Evolutionary conservation across 768 basidiomycete species (phyloP), one percentile per base, ranked within the genome.

Genomic region (Mycena maculata): DNA sequence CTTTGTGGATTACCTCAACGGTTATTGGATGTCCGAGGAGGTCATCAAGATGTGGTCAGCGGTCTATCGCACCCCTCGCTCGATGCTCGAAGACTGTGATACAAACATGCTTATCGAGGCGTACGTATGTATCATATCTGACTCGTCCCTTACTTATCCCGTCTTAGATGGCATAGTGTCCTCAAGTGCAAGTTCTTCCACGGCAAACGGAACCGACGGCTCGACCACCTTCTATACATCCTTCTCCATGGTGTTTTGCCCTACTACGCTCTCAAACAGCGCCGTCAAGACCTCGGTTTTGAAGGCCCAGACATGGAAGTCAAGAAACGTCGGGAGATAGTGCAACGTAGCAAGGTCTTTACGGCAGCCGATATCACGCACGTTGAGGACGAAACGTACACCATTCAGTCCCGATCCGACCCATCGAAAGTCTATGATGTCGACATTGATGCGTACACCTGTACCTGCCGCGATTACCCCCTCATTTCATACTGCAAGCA

Each of bases 31-130:
- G 54, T 22, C 25, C 0, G 39, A 62, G 0, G 39, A 44, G 1
- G 41, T 53, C 3, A 39, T 55, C 1, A 20, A 31, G 5, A 66
- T 75, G 63, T 78, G 76, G 77, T 76, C 77, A 1, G 72, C 73
- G 5, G 55, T 74, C 2, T 70, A 68, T 39, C 66, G 70, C 2
- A 53, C 18, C 20, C 48, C 61, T 5, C 60, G 71, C 2, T 55
- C 7, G 7, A 62, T 76, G 5, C 67, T 60, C 33, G 39, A 69
- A 48, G 18, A 22, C 7, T 62, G 48, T 41, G 71, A 77, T 30
- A 77, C 75, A 0, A 77, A 77, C 39, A 77, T 77, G 76, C 68
- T 75, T 8, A 60, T 75, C 25, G 73, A 77, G 59, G 71, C 65
- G 56, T 65, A 39, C 1, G 38, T 65, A 1, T 9, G 16, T 27